phyloP scores from a whole-genome alignment of 768 basidiomycete species.

The Termitomyces sp. region DNA sequence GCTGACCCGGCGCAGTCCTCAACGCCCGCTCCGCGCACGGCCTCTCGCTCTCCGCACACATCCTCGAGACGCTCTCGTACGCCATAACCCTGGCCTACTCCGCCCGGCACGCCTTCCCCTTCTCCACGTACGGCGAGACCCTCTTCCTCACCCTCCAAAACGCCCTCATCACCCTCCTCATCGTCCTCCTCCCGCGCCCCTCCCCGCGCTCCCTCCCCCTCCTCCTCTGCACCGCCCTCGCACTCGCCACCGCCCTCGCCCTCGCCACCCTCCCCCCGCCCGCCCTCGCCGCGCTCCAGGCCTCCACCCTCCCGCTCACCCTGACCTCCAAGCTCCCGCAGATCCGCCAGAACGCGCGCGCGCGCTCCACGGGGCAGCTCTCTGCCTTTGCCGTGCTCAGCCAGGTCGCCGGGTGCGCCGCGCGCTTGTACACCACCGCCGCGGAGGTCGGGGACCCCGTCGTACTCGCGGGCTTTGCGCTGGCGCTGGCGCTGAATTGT shows the following conservation, averaged over 20 bases:
- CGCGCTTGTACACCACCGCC: conserved; percentile 88
- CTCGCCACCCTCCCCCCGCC: conserved; percentile 45
- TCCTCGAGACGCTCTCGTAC: conserved; percentile 88
- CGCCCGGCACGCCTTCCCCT: conserved; percentile 80
- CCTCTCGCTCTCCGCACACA: conserved; percentile 79
- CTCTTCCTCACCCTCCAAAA: conserved; percentile 90
- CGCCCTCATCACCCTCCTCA: conserved; percentile 82
- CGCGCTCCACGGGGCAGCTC: conserved; percentile 85
- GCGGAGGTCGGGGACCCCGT: conserved; percentile 83
- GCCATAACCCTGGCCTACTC: conserved; percentile 89
- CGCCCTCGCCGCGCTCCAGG: conserved; percentile 66
- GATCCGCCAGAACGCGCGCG: conserved; percentile 74
- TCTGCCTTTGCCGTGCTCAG: conserved; percentile 89
- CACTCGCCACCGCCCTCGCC: conserved; percentile 23
- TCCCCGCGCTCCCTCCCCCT: conserved; percentile 14
- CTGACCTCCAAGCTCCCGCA: conserved; percentile 94
- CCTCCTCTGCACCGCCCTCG: conserved; percentile 26
- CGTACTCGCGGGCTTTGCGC: conserved; percentile 76
- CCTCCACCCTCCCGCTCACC: conserved; percentile 85
- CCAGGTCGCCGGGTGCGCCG: conserved; percentile 85
- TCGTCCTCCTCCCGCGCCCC: conserved; percentile 65
- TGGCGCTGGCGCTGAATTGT: conserved; percentile 78
- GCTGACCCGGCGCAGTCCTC: conserved; percentile 41
- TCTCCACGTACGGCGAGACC: conserved; percentile 98
- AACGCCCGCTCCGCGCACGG: conserved; percentile 77